phyloP scores from a whole-genome alignment of 371 early-diverging fungal genomes.

The Sporodiniella umbellata region DNA sequence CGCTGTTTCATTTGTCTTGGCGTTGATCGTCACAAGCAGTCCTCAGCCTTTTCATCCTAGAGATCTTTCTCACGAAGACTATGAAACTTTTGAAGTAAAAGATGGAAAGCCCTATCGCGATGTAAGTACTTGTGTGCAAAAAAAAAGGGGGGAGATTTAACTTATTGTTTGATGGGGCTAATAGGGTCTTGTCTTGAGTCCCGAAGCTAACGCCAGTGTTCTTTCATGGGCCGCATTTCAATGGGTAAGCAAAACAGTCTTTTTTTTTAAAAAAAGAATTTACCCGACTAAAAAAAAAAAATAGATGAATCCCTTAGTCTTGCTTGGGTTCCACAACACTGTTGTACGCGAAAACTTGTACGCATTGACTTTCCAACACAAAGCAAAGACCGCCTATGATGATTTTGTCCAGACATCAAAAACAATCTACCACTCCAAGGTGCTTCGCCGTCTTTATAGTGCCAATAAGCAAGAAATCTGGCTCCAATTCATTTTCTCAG shows the following conservation, averaged over 20 bases:
- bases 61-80: constrained; percentile 16
- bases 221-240: constrained; percentile 36
- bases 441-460: constrained; percentile 22
- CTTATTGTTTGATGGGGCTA: too few species aligned
- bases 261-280: background rate
- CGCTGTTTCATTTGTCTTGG: background rate
- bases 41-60: constrained; percentile 33
- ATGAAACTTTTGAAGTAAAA: constrained; percentile 28
- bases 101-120: constrained; percentile 16
- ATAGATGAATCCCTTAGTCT: constrained; percentile 33
- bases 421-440: background rate
- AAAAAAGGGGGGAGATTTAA: too few species aligned
- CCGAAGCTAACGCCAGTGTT: constrained; percentile 35
- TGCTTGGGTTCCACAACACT: constrained; percentile 23
- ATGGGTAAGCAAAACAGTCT: constrained; percentile 24
- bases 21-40: constrained; percentile 9
- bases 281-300: background rate
- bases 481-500: constrained; percentile 34
- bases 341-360: constrained; percentile 26
- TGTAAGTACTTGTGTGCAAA: too few species aligned
- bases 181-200: constrained; percentile 25
- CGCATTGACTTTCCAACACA: constrained; percentile 31
- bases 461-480: constrained; percentile 24
- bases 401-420: constrained; percentile 18
- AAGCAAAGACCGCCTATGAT: constrained; percentile 19